Base-by-base conservation (phyloP, 2,329 filamentous ascomycete species). In the Penicillium hesseltinei region DNA sequence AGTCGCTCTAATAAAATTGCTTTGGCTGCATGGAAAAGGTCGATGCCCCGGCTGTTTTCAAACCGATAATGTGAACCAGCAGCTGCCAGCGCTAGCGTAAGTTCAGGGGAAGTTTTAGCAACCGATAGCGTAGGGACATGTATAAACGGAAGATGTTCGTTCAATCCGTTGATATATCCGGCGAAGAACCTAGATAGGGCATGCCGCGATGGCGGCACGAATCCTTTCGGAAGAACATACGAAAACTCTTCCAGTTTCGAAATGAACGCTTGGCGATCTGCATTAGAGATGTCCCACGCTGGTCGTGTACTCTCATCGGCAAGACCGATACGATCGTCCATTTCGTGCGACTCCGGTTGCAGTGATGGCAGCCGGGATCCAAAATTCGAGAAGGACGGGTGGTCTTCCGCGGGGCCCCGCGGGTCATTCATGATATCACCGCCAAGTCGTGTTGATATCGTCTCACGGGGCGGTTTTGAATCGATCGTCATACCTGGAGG, bases 21-120 rank as follows among this genome's bases (percentile, higher is more conserved):
- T 62, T 81, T 83, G 11, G 82, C 81, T 13, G 81, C 80, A 66
- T 82, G 80, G 64, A 84, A 86, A 3, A 86, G 74, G 44, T 84
- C 79, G 38, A 84, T 82, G 0, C 81, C 82, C 49, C 80, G 73
- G 56, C 70, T 76, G 55, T 79, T 79, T 65, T 80, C 78, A 59
- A 80, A 80, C 38, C 78, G 71, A 59, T 80, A 80, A 62, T 80
- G 78, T 36, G 77, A 79, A 4, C 78, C 78, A 8, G 80, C 77
- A 17, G 81, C 80, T 33, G 80, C 80, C 57, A 83, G 73, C 11
- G 80, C 79, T 2, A 84, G 72, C 2, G 81, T 72, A 11, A 84
- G 70, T 64, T 83, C 81, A 1, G 78, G 76, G 11, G 77, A 76
- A 54, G 70, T 76, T 45, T 69, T 73, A 23, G 77, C 74, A 13